Percentiles rank a stretch among this genome's conserved stretches.
Conservation (phyloP, 371 early-diverging fungal genomes). For the Mortierella sp. region DNA sequence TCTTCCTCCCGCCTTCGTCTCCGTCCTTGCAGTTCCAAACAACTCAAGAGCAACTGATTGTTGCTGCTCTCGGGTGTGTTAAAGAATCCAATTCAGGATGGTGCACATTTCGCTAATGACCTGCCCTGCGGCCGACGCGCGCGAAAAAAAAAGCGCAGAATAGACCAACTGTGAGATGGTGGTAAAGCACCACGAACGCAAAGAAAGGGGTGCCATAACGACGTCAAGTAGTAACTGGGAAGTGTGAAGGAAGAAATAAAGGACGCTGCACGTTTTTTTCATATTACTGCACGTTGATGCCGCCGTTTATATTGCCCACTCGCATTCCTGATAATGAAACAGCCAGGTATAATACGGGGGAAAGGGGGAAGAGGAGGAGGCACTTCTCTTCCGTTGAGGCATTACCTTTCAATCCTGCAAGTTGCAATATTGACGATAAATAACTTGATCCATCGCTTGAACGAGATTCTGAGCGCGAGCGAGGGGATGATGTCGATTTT, state of each 20-base stretch:
- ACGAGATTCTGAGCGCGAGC: conserved; percentile 46
- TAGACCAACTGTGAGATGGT: background rate
- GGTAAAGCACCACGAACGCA: no score
- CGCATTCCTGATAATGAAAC: background rate
- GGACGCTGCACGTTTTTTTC: conserved; percentile 37
- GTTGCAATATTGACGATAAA: conserved; percentile 36
- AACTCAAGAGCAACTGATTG: background rate
- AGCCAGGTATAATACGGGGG: no score
- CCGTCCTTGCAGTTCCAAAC: conserved; percentile 8
- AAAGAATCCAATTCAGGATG: no score
- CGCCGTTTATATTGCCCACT: background rate
- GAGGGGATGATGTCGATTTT: conserved; percentile 31
- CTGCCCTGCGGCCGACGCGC: background rate
- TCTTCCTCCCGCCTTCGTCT: conserved; percentile 19
- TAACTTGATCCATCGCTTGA: conserved; percentile 25
- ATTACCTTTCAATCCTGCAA: conserved; percentile 43
- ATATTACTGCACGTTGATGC: conserved; percentile 11
- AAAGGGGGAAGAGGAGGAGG: no score
- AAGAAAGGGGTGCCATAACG: background rate
- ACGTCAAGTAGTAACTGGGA: background rate
- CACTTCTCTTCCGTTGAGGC: background rate
- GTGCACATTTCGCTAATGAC: background rate
- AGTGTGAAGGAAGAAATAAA: background rate
- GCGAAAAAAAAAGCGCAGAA: background rate
- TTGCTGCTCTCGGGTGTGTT: background rate